Evolutionary conservation across 2,329 filamentous ascomycete species (phyloP).

Genomic region (Ascochyta rabiei): DNA sequence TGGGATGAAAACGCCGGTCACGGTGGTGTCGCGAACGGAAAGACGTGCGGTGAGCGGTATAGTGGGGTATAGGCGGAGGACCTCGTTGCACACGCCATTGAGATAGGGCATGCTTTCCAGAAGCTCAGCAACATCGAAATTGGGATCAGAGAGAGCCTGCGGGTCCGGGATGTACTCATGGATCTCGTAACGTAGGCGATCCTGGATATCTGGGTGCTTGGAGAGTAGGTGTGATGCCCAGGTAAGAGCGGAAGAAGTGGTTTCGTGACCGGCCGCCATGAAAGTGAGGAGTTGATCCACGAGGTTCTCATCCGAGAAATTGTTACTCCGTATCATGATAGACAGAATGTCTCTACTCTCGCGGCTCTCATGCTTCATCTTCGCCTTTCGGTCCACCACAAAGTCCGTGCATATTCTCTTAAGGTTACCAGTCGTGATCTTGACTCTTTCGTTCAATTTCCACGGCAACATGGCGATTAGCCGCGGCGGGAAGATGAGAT

Average conservation of each 20-base stretch:
- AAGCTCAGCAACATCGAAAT: slow-evolving; percentile 40
- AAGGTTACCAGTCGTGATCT: slow-evolving; percentile 44
- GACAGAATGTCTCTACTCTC: slow-evolving; percentile 53
- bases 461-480: slow-evolving; percentile 54
- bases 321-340: slow-evolving; percentile 58
- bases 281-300: slow-evolving; percentile 64
- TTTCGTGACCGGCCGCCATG: slow-evolving; percentile 70
- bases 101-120: slow-evolving; percentile 55
- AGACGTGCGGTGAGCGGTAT: slow-evolving; percentile 44
- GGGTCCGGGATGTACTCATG: slow-evolving; percentile 62
- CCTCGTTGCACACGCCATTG: slow-evolving; percentile 55
- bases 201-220: slow-evolving; percentile 68
- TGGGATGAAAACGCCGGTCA: slow-evolving; percentile 47
- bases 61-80: slow-evolving; percentile 47
- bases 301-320: slow-evolving; percentile 60
- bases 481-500: slow-evolving; percentile 46
- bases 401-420: slow-evolving; percentile 54
- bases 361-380: slow-evolving; percentile 42
- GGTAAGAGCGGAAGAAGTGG: slow-evolving; percentile 75
- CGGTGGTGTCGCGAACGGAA: slow-evolving; percentile 39
- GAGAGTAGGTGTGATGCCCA: slow-evolving; percentile 77
- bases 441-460: slow-evolving; percentile 54
- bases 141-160: slow-evolving; percentile 20
- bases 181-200: slow-evolving; percentile 71
- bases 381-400: slow-evolving; percentile 55